Conservation (phyloP, 139 green algal genomes). For the Volvox reticuliferus region DNA sequence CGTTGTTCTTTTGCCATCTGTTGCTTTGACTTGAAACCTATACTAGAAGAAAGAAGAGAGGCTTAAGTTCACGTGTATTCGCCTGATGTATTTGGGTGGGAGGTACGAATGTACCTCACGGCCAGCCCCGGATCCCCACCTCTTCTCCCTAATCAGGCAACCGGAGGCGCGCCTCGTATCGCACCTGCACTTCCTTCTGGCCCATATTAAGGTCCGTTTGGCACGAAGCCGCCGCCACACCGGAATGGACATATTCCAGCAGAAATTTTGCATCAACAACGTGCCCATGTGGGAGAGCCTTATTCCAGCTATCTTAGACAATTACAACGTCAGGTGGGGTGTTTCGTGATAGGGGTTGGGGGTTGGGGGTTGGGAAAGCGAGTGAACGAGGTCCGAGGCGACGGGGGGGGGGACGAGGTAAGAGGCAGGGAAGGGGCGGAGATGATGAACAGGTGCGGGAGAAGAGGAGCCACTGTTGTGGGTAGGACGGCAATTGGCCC, state of each 20-base stretch:
- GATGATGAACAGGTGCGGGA: too few species aligned
- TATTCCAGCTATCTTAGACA: slow-evolving; percentile 15
- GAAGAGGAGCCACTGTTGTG: too few species aligned
- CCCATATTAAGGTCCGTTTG: neutral
- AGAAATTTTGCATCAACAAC: neutral
- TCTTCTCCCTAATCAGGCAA: neutral
- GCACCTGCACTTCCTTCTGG: slow-evolving; percentile 21
- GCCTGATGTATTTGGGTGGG: too few species aligned
- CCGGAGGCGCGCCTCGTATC: slow-evolving; percentile 4
- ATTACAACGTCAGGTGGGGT: slow-evolving; percentile 28
- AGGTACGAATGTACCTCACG: too few species aligned
- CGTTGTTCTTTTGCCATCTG: too few species aligned
- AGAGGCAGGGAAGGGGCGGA: too few species aligned
- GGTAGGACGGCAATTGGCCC: too few species aligned
- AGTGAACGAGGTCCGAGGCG: neutral
- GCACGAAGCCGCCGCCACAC: neutral
- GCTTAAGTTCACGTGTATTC: too few species aligned
- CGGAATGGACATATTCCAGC: neutral
- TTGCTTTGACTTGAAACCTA: too few species aligned
- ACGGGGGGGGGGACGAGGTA: too few species aligned
- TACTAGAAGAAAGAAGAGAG: too few species aligned
- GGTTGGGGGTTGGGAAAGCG: neutral
- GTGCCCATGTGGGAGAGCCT: neutral
- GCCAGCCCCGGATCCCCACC: too few species aligned
- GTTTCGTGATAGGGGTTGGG: neutral